Evolutionary conservation across 2,329 filamentous ascomycete genomes (phyloP).

Genomic region (Harringtonia lauricola): DNA sequence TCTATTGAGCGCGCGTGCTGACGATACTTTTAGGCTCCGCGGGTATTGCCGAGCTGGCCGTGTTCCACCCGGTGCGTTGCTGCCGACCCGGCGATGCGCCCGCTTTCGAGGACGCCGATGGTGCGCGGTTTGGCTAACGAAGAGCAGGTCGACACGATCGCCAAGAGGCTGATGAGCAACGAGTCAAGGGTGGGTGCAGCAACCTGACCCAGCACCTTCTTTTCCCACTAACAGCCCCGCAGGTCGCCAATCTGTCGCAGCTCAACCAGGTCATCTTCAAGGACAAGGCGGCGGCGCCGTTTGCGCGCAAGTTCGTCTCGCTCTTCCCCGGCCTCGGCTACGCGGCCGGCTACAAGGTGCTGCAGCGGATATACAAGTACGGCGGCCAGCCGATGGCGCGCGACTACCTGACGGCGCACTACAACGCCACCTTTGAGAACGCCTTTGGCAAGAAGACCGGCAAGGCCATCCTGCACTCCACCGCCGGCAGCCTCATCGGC

Average conservation of each 20-base stretch:
- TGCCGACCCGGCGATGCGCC: too few relatives aligned
- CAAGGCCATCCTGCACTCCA: constrained; percentile 97
- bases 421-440: constrained; percentile 72
- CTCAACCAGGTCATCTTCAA: constrained; percentile 92
- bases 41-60: constrained; percentile 82
- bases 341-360: constrained; percentile 93
- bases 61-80: constrained; percentile 73
- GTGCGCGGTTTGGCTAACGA: constrained; percentile 11
- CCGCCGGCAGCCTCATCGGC: constrained; percentile 88
- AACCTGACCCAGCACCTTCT: too few relatives aligned
- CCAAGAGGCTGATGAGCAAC: constrained; percentile 99
- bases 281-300: constrained; percentile 64
- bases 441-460: constrained; percentile 94
- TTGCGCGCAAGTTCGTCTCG: constrained; percentile 75
- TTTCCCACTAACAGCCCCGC: too few relatives aligned
- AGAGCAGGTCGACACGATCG: constrained; percentile 83
- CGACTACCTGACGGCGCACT: constrained; percentile 73
- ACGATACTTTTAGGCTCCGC: constrained; percentile 55
- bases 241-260: constrained; percentile 49
- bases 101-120: too few relatives aligned
- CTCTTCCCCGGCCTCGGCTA: constrained; percentile 96
- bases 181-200: constrained; percentile 68
- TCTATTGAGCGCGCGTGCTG: constrained; percentile 9
- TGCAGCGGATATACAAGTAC: constrained; percentile 98
- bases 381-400: constrained; percentile 92